Evolutionary conservation across 495 filamentous ascomycete genomes (phyloP), one percentile per base, ranked within the genome.

Genomic region (Tuber melanosporum): DNA sequence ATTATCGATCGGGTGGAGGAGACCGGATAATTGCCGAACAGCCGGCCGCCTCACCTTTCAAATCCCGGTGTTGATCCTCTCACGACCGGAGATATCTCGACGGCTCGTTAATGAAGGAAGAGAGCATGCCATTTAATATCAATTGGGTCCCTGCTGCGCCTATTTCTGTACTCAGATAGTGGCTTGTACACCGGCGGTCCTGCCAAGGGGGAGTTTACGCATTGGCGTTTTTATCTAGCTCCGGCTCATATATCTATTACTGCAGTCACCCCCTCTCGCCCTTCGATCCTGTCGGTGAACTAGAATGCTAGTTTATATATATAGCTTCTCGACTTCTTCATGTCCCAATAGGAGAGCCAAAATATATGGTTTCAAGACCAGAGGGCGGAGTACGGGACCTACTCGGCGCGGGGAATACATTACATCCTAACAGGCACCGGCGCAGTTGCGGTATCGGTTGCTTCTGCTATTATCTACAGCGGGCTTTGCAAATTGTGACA

Each of bases 121-220:
- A 22, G 26, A 43, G 41, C 36, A 70, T 87, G 87, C 83, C 88
- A 1, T 89, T 88, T 72, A 87, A 88, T 71, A 85, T 88, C 49
- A 85, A 87, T 82, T 85, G 87, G 12, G 84, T 87, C 45, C 83
- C 88, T 70, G 85, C 84, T 1, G 78, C 87, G 15, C 86, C 87
- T 6, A 83, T 88, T 22, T 84, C 85, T 72, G 87, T 91, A 17
- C 85, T 85, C 9, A 88, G 89, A 2, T 91, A 88, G 83, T 87
- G 90, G 71, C 77, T 91, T 91, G 45, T 85, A 91, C 41, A 90
- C 90, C 1, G 89, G 91, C 74, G 86, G 90, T 0, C 90, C 89
- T 0, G 86, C 89, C 75, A 91, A 82, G 77, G 83, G 83, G 45
- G 84, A 86, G n/a, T 83, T 87, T 73, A 75, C 81, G 0, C 84